Evolutionary conservation across 2,329 filamentous ascomycete genomes (phyloP).

Genomic region (Fusarium metavorans): DNA sequence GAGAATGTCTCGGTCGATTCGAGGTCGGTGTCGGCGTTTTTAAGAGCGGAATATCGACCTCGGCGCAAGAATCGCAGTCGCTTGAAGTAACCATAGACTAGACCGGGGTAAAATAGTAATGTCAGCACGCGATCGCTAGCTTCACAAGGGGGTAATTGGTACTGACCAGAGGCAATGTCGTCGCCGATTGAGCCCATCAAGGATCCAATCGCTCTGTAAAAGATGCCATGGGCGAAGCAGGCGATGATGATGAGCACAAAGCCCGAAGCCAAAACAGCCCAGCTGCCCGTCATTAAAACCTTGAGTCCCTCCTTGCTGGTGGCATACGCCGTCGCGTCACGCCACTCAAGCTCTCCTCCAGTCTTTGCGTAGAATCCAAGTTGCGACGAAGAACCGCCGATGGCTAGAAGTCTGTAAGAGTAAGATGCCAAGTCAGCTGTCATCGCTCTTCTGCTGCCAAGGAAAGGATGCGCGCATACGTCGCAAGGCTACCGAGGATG

Average conservation of each 20-base stretch:
- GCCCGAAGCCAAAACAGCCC: constrained; percentile 40
- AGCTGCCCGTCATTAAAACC: constrained; percentile 47
- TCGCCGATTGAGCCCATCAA: constrained; percentile 35
- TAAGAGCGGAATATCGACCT: constrained; percentile 33
- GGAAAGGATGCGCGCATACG: constrained; percentile 32
- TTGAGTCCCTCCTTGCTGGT: constrained; percentile 47
- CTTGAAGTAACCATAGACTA: constrained; percentile 30
- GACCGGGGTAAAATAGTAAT: neutral
- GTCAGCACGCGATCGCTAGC: constrained; percentile 6
- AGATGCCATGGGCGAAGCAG: constrained; percentile 38
- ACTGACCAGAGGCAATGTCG: constrained; percentile 31
- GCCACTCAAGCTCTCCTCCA: constrained; percentile 49
- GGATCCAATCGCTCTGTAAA: constrained; percentile 40
- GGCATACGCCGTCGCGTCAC: constrained; percentile 47
- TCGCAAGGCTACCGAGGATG: constrained; percentile 37
- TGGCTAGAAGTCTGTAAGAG: constrained; percentile 39
- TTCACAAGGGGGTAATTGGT: neutral
- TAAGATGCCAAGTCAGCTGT: constrained; percentile 10
- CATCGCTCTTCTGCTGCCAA: neutral
- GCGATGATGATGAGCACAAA: constrained; percentile 38
- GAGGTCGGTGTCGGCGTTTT: constrained; percentile 25
- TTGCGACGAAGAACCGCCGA: constrained; percentile 47
- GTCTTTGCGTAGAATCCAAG: constrained; percentile 49
- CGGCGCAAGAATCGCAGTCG: constrained; percentile 34
- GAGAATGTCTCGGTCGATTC: constrained; percentile 39